Evolutionary conservation across 2,329 filamentous ascomycete species (phyloP), one percentile per base, ranked within the genome.

Genomic region (Gremmenia infestans): DNA sequence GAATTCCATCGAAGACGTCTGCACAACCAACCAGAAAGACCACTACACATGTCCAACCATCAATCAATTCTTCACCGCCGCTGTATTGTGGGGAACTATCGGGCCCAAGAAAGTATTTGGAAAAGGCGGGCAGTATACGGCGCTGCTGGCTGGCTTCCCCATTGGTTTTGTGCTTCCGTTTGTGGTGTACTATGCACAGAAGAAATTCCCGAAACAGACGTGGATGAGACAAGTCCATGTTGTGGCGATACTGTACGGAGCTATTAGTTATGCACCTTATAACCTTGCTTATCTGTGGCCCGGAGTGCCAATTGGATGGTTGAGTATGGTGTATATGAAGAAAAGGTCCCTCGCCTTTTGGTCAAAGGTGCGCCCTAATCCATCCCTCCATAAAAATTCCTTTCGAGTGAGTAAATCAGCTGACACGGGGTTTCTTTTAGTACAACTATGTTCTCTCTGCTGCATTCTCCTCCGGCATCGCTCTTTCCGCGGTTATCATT

Each of bases 1-100:
- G 51, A 67, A 71, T 46, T 53, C 77, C 53, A 72, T 79, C 42
- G 59, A 70, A 0, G 71, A 68, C 1, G 73, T 79, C 51, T 79
- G 76, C 61, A 62, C 66, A 14, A 54, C 64, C 0, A 70, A 71
- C 50, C 74, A 78, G 49, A 62, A 72, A 0, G 74, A 78, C 55
- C 71, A 73, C 3, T 80, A 79, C 62, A 73, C 72, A 23, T 81
- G 78, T 60, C 76, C 77, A 7, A 74, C 74, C 14, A 74, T 79
- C 62, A 80, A 79, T 65, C 79, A 77, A 4, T 81, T 81, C 67
- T 83, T 81, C 67, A 82, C 79, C 0, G 78, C 80, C 1, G 76
- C 78, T 0, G 74, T 82, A 0, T 71, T 82, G 4, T 82, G 79
- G 78, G 80, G 79, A 23, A 79, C 77, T 1, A 75, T 82, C 39